Percentiles rank a stretch among this genome's conserved stretches.
phyloP scores from a whole-genome alignment of 768 basidiomycete genomes.

The Xerocomellus amylosporus region DNA sequence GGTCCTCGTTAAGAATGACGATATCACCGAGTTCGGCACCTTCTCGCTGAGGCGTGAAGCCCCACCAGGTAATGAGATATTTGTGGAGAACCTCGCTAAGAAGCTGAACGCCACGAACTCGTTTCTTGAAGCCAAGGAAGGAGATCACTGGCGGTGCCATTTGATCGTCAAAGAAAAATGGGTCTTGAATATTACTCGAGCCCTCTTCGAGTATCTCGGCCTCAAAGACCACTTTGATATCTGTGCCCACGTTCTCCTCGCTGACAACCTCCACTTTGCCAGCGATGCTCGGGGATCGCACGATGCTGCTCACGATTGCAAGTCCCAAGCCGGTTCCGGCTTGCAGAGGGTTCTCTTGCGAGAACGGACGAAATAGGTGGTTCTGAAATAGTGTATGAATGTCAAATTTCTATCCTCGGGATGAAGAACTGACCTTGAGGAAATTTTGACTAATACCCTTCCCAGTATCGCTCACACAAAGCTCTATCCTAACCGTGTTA shows the following conservation, averaged over 20 bases:
- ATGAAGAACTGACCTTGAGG: constrained; percentile 57
- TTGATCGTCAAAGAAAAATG: constrained; percentile 43
- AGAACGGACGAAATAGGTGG: constrained; percentile 95
- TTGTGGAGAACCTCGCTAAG: constrained; percentile 56
- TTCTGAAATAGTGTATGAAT: constrained; percentile 47
- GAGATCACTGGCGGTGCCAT: constrained; percentile 52
- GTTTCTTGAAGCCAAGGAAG: constrained; percentile 66
- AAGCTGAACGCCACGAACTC: constrained; percentile 65
- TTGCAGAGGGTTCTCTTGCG: constrained; percentile 92
- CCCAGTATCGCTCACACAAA: constrained; percentile 85
- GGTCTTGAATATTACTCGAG: constrained; percentile 41
- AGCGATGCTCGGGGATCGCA: constrained; percentile 77
- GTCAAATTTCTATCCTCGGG: neutral
- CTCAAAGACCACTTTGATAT: constrained; percentile 82
- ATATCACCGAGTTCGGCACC: constrained; percentile 60
- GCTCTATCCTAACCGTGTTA: constrained; percentile 70
- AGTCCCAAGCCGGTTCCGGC: constrained; percentile 92
- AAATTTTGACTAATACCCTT: constrained; percentile 96
- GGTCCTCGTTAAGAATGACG: constrained; percentile 78
- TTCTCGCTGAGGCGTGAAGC: constrained; percentile 49
- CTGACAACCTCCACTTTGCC: constrained; percentile 96
- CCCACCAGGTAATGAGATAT: constrained; percentile 80
- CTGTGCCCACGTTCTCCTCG: constrained; percentile 85
- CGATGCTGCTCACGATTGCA: constrained; percentile 92
- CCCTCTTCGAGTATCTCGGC: constrained; percentile 56